Evolutionary conservation across 1,284 basidiomycete species (phyloP).

Genomic region (Amylostereum chailletii): DNA sequence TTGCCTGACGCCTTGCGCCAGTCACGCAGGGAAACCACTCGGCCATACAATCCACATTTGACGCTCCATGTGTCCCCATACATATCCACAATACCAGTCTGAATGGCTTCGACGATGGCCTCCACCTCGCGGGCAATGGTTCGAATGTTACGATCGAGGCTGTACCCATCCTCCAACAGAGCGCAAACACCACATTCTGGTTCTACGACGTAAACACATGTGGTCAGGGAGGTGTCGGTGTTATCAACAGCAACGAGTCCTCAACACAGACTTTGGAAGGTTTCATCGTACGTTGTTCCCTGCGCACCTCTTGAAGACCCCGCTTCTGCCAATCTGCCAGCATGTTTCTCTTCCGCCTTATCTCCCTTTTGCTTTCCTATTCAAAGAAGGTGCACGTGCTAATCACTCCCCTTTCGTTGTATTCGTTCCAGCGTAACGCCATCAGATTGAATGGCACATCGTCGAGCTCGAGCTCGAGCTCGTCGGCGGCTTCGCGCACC

Average conservation of each 20-base stretch:
- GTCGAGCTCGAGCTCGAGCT: constrained; percentile 15
- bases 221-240: constrained; percentile 49
- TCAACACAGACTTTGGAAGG: constrained; percentile 41
- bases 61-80: constrained; percentile 38
- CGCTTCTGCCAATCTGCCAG: neutral
- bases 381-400: neutral
- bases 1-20: constrained; percentile 11
- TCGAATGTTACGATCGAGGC: constrained; percentile 34
- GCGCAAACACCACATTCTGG: constrained; percentile 43
- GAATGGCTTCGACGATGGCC: constrained; percentile 50
- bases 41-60: constrained; percentile 47
- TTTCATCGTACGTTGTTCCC: constrained; percentile 32
- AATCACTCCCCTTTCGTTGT: neutral
- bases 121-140: constrained; percentile 40
- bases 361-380: constrained; percentile 1
- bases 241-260: constrained; percentile 45
- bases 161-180: constrained; percentile 32
- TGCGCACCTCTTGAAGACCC: neutral
- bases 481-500: constrained; percentile 13
- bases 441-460: constrained; percentile 40
- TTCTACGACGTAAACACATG: constrained; percentile 52
- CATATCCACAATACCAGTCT: constrained; percentile 36
- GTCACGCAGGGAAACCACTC: constrained; percentile 51
- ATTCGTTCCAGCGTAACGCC: constrained; percentile 37
- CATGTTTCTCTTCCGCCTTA: constrained; percentile 2